Conservation (phyloP, 345 rosid species). For the Psidium friedrichsthalianum region DNA sequence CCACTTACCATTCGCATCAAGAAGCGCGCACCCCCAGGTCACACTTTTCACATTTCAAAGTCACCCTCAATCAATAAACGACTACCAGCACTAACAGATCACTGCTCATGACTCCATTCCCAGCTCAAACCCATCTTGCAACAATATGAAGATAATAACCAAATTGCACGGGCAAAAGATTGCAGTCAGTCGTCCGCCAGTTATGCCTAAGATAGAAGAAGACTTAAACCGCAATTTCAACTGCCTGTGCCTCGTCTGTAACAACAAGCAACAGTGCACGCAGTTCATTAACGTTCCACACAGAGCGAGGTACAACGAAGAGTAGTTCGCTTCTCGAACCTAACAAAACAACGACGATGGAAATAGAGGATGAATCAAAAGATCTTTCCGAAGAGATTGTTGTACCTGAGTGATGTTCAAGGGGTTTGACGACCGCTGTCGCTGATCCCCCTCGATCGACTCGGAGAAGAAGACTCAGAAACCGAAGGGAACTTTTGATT, state of each 20-base stretch:
- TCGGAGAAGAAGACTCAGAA: not conserved
- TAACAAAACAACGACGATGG: not conserved
- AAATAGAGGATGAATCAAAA: not conserved
- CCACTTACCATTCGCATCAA: not conserved
- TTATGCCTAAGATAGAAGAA: not conserved
- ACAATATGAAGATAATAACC: not conserved
- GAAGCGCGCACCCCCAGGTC: not conserved
- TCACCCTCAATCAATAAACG: not conserved
- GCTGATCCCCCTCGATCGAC: not conserved
- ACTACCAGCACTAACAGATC: not conserved
- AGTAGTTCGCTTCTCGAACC: not conserved
- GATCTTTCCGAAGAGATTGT: not conserved
- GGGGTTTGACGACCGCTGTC: not conserved
- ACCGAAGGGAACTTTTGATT: not conserved
- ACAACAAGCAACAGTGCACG: not conserved
- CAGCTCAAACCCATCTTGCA: not conserved
- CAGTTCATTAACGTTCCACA: not conserved
- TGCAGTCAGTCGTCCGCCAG: not conserved
- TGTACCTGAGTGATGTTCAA: not conserved
- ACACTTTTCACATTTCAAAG: not conserved
- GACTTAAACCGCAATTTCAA: not conserved
- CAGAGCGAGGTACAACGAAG: not conserved
- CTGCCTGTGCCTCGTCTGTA: not conserved
- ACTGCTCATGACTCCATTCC: not conserved
- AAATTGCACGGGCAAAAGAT: not conserved